Percentiles rank a stretch among this genome's conserved stretches.
Evolutionary conservation across 495 filamentous ascomycete genomes (phyloP).

Genomic region (Daldinia vernicosa): DNA sequence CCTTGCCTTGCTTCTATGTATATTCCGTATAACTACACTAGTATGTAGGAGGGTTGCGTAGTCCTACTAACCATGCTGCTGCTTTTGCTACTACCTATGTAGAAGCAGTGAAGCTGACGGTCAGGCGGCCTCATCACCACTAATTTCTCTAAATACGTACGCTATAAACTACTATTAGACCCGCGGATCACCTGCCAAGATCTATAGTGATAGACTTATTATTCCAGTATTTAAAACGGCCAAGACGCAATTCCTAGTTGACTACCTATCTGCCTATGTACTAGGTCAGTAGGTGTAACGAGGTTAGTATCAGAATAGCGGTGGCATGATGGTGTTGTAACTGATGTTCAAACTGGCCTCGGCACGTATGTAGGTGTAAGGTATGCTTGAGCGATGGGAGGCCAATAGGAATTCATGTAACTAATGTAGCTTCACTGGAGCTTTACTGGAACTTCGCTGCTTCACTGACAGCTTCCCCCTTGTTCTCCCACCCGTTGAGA

Average conservation of each 20-base stretch:
- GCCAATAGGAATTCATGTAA: slow-evolving; percentile 16
- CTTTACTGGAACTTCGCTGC: neutral
- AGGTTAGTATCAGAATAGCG: slow-evolving; percentile 18
- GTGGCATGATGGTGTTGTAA: neutral
- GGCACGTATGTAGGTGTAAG: too few relatives aligned
- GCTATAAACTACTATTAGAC: slow-evolving; percentile 15
- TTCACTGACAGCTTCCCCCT: slow-evolving; percentile 13
- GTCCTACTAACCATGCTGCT: neutral
- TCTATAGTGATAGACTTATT: neutral
- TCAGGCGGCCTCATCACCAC: neutral
- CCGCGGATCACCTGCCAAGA: slow-evolving; percentile 18
- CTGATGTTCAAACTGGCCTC: neutral
- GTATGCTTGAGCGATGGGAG: too few relatives aligned
- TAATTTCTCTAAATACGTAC: neutral
- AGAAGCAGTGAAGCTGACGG: neutral
- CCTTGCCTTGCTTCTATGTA: slow-evolving; percentile 15
- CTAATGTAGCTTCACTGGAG: neutral
- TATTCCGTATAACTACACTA: too few relatives aligned
- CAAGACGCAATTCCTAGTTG: neutral
- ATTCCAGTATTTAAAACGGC: neutral
- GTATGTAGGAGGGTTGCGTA: too few relatives aligned
- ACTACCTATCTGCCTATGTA: neutral
- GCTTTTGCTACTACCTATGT: neutral
- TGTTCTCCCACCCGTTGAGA: slow-evolving; percentile 34
- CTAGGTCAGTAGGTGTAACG: slow-evolving; percentile 17